Conservation (phyloP, 768 basidiomycete species). For the Rhodosporidiobolus odoratus region DNA sequence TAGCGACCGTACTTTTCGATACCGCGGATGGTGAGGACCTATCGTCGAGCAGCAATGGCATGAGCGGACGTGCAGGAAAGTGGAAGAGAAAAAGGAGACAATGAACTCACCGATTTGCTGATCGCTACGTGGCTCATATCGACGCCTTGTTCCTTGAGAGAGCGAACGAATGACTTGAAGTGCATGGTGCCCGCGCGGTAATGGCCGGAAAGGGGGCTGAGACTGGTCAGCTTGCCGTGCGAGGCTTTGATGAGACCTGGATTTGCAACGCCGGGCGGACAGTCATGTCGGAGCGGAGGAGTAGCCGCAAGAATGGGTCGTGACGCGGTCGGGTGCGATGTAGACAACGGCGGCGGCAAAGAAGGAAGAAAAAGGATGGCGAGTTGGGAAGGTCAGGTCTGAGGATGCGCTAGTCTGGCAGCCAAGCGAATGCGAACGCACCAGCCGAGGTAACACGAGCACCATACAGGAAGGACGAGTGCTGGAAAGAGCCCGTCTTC, state of each 20-base stretch:
- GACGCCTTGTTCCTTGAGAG: slow-evolving; percentile 31
- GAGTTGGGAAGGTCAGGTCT: neutral
- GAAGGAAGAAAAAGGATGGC: neutral
- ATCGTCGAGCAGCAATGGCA: neutral
- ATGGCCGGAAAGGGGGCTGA: slow-evolving; percentile 39
- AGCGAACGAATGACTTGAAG: slow-evolving; percentile 38
- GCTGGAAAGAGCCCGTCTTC: slow-evolving; percentile 45
- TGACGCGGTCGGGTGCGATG: too few species aligned
- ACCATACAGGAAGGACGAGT: slow-evolving; percentile 45
- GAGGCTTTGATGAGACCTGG: slow-evolving; percentile 35
- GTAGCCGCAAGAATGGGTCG: neutral
- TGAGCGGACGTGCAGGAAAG: neutral
- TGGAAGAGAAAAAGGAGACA: neutral
- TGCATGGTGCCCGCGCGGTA: slow-evolving; percentile 41
- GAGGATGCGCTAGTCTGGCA: neutral
- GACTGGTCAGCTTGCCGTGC: slow-evolving; percentile 36
- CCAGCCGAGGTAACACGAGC: slow-evolving; percentile 35
- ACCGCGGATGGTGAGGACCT: slow-evolving; percentile 39
- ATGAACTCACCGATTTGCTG: slow-evolving; percentile 32
- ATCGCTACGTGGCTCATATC: slow-evolving; percentile 38
- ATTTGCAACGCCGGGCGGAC: too few species aligned
- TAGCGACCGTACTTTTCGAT: slow-evolving; percentile 37
- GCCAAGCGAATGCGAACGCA: neutral
- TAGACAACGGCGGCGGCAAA: too few species aligned
- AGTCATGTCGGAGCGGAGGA: neutral